Evolutionary conservation across 2,329 filamentous ascomycete species (phyloP).

Genomic region (Trichoderma sp.): DNA sequence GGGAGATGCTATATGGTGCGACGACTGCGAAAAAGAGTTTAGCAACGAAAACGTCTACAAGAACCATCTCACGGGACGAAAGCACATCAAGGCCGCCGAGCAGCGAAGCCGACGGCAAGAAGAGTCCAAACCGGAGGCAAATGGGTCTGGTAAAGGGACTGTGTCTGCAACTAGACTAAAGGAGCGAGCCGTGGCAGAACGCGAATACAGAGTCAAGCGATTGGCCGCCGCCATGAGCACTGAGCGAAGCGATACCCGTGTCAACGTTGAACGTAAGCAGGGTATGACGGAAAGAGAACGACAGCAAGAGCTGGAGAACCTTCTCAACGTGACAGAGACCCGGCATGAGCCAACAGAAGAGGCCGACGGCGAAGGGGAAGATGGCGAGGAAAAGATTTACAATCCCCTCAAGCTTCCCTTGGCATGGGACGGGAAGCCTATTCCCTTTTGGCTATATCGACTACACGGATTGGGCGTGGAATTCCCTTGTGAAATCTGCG

Average conservation of each 20-base stretch:
- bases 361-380: constrained; percentile 71
- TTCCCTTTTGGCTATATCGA: constrained; percentile 98
- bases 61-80: constrained; percentile 84
- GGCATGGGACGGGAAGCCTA: constrained; percentile 98
- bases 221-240: constrained; percentile 82
- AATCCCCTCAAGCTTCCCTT: constrained; percentile 95
- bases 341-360: constrained; percentile 50
- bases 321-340: constrained; percentile 58
- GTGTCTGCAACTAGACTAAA: constrained; percentile 66
- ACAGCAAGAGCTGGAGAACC: constrained; percentile 87
- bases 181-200: constrained; percentile 86
- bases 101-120: constrained; percentile 57
- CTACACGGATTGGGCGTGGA: constrained; percentile 94
- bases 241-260: constrained; percentile 84
- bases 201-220: constrained; percentile 81
- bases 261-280: constrained; percentile 94
- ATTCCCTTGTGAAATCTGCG: constrained; percentile 94
- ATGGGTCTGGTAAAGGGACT: constrained; percentile 35
- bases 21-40: constrained; percentile 92
- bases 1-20: constrained; percentile 79
- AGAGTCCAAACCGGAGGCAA: constrained; percentile 41
- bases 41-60: constrained; percentile 95
- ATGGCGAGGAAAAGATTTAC: constrained; percentile 88
- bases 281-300: constrained; percentile 97
- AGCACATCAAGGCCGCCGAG: constrained; percentile 84